Evolutionary conservation across 768 basidiomycete genomes (phyloP), one percentile per base, ranked within the genome.

Genomic region (Boletus sp.): DNA sequence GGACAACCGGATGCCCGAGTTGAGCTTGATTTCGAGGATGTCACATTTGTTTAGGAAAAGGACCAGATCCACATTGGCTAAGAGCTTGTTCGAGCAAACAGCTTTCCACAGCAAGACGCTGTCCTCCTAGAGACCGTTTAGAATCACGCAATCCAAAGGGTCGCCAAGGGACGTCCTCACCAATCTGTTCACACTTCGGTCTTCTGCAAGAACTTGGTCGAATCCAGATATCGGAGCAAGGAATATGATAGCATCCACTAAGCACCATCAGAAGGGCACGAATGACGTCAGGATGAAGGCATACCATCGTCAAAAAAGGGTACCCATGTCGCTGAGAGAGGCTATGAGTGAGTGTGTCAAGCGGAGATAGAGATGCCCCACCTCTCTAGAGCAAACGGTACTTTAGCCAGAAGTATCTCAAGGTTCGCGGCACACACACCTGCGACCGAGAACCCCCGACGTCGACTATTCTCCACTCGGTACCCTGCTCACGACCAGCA

Each of bases 31-130:
- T 55, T 80, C 80, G 50, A 91, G 71, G 55, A 90, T 86, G 62
- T 90, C 88, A 55, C 85, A 85, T 67, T 92, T 92, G 73, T 91
- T 92, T 49, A 92, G 74, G 74, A 91, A 92, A 43, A 91, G 75
- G 55, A 91, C 85, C 33, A 90, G 74, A 59, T 88, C 85, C 30
- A 90, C 87, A 42, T 79, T 75, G 41, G 81, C 82, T 5, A 92
- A 77, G 25, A 91, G 79, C 61, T 78, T 82, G 72, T 90, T 90
- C 29, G 81, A 79, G 58, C 85, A 86, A 19, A 92, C 80, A 15
- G 79, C 77, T 50, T 82, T 84, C 89, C 89, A 92, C 10, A 92
- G 74, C 42, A 84, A 75, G 50, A 89, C 82, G 6, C 87, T 87
- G 62, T 92, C 90, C 66, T 88, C 84, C 88, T 90, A 21, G 46